Evolutionary conservation across 73 alveolate species (phyloP).

Genomic region (Effrenium voratum): DNA sequence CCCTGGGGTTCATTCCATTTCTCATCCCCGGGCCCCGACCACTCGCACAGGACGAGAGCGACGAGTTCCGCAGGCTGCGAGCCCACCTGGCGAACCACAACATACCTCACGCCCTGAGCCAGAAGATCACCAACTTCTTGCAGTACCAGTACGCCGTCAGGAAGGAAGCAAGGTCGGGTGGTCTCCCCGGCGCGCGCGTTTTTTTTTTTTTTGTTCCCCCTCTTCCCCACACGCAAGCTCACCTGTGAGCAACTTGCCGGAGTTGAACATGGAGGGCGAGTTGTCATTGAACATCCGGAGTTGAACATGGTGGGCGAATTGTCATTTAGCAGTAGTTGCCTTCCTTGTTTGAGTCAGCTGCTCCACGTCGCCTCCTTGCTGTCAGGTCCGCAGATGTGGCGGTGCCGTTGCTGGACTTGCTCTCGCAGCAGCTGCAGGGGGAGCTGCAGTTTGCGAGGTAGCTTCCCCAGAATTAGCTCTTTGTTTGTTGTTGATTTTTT

Average conservation of each 20-base stretch:
- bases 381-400: constrained; percentile 75
- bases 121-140: constrained; percentile 71
- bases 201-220: too few relatives aligned
- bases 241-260: too few relatives aligned
- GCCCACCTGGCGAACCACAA: constrained; percentile 64
- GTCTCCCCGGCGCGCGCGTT: too few relatives aligned
- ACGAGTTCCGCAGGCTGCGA: constrained; percentile 70
- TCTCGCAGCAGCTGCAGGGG: constrained; percentile 29
- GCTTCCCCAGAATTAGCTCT: not conserved
- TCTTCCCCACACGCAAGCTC: too few relatives aligned
- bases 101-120: constrained; percentile 67
- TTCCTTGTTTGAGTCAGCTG: too few relatives aligned
- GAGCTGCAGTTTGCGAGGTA: constrained; percentile 1
- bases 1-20: too few relatives aligned
- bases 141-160: constrained; percentile 43
- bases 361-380: too few relatives aligned
- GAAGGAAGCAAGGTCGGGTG: constrained; percentile 32
- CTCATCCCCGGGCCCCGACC: constrained; percentile 55
- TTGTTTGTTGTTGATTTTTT: not conserved
- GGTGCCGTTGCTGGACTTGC: constrained; percentile 57
- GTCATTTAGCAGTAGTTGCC: too few relatives aligned
- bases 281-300: too few relatives aligned
- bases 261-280: too few relatives aligned
- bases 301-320: too few relatives aligned
- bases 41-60: constrained; percentile 59